A percentile compares a stretch with the other conserved stretches of the same genome.
phyloP scores from a whole-genome alignment of 495 filamentous ascomycete genomes.

The Cercophora scortea region DNA sequence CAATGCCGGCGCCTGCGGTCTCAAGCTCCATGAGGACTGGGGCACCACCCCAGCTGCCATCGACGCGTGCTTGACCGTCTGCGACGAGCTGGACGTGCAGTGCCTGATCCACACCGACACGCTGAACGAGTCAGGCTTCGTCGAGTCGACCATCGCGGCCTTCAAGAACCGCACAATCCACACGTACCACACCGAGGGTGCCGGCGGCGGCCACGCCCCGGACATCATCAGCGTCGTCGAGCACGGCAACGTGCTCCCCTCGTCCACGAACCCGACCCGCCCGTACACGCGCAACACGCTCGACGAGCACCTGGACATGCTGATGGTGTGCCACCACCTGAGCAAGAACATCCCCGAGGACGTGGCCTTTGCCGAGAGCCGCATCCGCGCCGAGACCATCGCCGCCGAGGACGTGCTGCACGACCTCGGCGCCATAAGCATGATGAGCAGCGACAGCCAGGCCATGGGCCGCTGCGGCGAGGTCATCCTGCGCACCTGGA shows the following conservation, averaged over 20 bases:
- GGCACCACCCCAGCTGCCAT: constrained; percentile 89
- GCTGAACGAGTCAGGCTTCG: constrained; percentile 94
- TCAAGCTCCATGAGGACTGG: constrained; percentile 99
- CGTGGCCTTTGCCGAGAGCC: constrained; percentile 89
- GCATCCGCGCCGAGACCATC: constrained; percentile 94
- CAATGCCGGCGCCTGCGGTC: constrained; percentile 74
- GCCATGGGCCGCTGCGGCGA: constrained; percentile 97
- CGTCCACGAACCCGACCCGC: constrained; percentile 86
- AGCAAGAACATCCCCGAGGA: constrained; percentile 91
- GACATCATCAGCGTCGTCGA: constrained; percentile 96
- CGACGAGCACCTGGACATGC: constrained; percentile 96
- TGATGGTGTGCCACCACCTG: constrained; percentile 97
- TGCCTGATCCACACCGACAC: constrained; percentile 98
- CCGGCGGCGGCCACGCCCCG: constrained; percentile 91
- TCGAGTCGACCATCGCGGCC: constrained; percentile 82
- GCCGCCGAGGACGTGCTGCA: constrained; percentile 96
- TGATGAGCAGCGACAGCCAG: constrained; percentile 97
- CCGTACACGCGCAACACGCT: constrained; percentile 91
- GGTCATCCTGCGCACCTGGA: constrained; percentile 91
- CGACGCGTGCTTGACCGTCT: constrained; percentile 79
- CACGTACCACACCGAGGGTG: constrained; percentile 97
- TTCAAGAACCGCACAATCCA: constrained; percentile 91
- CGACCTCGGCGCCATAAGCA: constrained; percentile 90
- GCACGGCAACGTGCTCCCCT: constrained; percentile 85
- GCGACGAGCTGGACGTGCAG: constrained; percentile 87